Conservation (phyloP, 169 alveolate species). For the Ichthyophthirius multifiliis region DNA sequence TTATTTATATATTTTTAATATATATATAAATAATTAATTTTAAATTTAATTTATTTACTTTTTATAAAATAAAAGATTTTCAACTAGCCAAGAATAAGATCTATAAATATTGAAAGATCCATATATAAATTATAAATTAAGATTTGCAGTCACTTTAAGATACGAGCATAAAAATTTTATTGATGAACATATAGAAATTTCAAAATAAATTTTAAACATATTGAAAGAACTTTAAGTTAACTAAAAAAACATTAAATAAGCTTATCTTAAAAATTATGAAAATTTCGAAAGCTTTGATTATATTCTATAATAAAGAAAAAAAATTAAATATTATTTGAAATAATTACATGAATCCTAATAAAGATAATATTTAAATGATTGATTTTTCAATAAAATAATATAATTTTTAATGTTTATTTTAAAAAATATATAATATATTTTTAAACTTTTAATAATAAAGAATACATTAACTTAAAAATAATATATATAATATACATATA, state of each 20-base stretch:
- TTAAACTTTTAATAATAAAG: too few relatives aligned
- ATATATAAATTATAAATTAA: background rate
- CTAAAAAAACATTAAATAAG: background rate
- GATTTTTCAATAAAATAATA: too few relatives aligned
- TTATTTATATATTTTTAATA: background rate
- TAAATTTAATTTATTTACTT: too few relatives aligned
- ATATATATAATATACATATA: too few relatives aligned
- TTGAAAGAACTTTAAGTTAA: background rate
- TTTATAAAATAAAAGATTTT: conserved; percentile 16
- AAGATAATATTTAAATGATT: too few relatives aligned
- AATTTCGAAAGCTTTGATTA: background rate
- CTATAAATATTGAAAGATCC: background rate
- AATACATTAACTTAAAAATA: too few relatives aligned
- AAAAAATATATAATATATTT: too few relatives aligned
- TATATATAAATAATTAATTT: too few relatives aligned
- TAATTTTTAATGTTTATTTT: too few relatives aligned
- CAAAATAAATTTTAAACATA: background rate
- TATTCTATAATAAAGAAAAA: background rate
- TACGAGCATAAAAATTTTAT: background rate
- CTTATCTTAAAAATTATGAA: background rate
- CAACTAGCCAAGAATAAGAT: conserved; percentile 4
- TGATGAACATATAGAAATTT: background rate
- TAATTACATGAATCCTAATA: too few relatives aligned
- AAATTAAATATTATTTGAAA: background rate
- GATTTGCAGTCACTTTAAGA: background rate